These are phyloP conservation scores for Teratosphaeria zuluensis DNA, from an alignment of 2,329 filamentous ascomycete species.

Conservation along the genomic window DNA sequence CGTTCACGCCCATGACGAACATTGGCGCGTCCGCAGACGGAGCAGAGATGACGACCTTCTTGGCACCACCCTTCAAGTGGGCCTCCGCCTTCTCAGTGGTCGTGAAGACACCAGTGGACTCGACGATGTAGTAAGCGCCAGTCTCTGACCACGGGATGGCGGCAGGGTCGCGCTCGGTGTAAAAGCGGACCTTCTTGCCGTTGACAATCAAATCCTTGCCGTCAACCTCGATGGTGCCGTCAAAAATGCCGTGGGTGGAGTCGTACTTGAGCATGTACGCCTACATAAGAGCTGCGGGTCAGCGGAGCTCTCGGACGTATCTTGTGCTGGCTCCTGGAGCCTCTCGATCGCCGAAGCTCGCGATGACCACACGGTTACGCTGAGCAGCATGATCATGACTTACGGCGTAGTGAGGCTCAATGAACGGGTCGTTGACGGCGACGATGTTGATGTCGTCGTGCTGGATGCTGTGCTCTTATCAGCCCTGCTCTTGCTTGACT, in stretches of 20 bases:
- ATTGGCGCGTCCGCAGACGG: conserved; percentile 94
- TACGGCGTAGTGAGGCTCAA: conserved; percentile 95
- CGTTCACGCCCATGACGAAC: conserved; percentile 99
- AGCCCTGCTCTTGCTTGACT: conserved; percentile 9
- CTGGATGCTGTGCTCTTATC: conserved; percentile 51
- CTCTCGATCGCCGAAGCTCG: neutral
- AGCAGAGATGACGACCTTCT: conserved; percentile 83
- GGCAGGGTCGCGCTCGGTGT: conserved; percentile 81
- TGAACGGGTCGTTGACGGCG: conserved; percentile 99
- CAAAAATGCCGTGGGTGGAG: conserved; percentile 93
- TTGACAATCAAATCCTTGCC: conserved; percentile 73
- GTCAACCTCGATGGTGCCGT: conserved; percentile 72
- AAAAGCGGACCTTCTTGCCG: conserved; percentile 92
- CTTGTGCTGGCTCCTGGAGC: neutral
- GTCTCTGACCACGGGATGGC: conserved; percentile 83
- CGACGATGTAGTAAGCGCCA: conserved; percentile 86
- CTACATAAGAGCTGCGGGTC: conserved; percentile 36
- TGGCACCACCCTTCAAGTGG: conserved; percentile 92
- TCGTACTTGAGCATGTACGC: conserved; percentile 99
- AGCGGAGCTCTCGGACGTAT: conserved; percentile 6
- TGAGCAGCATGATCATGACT: conserved; percentile 30
- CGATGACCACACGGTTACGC: neutral
- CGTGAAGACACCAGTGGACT: conserved; percentile 99
- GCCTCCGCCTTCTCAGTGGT: conserved; percentile 90
- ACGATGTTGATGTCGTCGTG: conserved; percentile 83